Evolutionary conservation across 805 yeast genomes (phyloP).

Genomic region (Ogataea pignaliae): DNA sequence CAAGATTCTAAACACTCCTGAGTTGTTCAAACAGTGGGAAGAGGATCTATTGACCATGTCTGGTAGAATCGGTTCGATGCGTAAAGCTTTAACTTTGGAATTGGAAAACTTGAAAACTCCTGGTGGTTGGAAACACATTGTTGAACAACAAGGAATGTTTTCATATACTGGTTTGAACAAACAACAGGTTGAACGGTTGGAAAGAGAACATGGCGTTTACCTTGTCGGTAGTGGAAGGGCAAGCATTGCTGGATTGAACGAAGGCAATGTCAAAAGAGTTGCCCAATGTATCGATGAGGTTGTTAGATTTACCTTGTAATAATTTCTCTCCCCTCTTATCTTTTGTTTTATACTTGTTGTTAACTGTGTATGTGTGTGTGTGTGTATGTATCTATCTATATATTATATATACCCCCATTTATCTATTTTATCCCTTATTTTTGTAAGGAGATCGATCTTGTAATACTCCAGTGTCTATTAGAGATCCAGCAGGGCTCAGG

Average conservation of each 20-base stretch:
- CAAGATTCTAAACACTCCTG: conserved; percentile 62
- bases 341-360: too few relatives aligned
- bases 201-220: conserved; percentile 75
- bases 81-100: conserved; percentile 57
- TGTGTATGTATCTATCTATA: too few relatives aligned
- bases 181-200: conserved; percentile 74
- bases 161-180: conserved; percentile 84
- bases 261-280: conserved; percentile 68
- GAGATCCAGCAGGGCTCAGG: too few relatives aligned
- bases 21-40: conserved; percentile 74
- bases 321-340: too few relatives aligned
- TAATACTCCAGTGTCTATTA: too few relatives aligned
- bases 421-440: too few relatives aligned
- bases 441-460: too few relatives aligned
- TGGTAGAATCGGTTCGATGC: conserved; percentile 74
- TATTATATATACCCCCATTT: too few relatives aligned
- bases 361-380: too few relatives aligned
- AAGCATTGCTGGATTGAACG: conserved; percentile 89
- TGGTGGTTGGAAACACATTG: conserved; percentile 90
- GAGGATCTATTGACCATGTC: conserved; percentile 84
- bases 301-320: conserved; percentile 32
- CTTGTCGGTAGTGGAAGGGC: conserved; percentile 83
- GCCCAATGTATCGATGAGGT: conserved; percentile 82
- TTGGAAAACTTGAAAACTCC: conserved; percentile 69
- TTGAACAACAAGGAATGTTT: conserved; percentile 92